Conservation (phyloP, 2,329 filamentous ascomycete species). For the Penicillium sp. region DNA sequence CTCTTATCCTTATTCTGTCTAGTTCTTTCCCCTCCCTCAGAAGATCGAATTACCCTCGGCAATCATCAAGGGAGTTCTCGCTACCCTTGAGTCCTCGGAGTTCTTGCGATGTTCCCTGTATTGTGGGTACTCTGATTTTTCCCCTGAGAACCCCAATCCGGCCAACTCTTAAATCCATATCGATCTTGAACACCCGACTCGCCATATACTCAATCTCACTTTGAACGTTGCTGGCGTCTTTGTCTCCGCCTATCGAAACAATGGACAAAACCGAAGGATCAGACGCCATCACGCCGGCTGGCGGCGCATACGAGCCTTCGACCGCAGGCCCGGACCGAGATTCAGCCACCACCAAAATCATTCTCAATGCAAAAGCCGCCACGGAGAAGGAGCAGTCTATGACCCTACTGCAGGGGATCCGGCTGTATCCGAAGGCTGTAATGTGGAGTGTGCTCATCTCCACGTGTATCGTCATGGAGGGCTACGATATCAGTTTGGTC, state of each 20-base stretch:
- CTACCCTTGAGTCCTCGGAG: constrained; percentile 16
- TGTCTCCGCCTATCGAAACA: constrained; percentile 1
- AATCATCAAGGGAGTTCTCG: constrained; percentile 3
- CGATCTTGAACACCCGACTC: neutral
- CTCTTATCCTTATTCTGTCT: constrained; percentile 14
- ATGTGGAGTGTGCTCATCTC: constrained; percentile 80
- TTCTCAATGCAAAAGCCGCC: constrained; percentile 42
- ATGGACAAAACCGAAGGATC: constrained; percentile 32
- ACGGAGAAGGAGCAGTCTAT: constrained; percentile 57
- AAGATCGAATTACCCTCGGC: neutral
- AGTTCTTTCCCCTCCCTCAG: neutral
- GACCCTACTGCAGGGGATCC: constrained; percentile 71
- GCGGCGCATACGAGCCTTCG: constrained; percentile 16
- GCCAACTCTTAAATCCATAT: constrained; percentile 6
- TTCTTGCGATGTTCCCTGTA: constrained; percentile 15
- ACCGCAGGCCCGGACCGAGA: constrained; percentile 22
- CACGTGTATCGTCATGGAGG: constrained; percentile 90
- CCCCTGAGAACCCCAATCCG: constrained; percentile 19
- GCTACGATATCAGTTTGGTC: constrained; percentile 76
- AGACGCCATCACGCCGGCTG: constrained; percentile 28
- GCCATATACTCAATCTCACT: neutral
- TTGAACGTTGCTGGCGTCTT: neutral
- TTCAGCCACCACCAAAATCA: constrained; percentile 32
- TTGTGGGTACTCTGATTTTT: constrained; percentile 23
- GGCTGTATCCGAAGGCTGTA: constrained; percentile 81